Percentiles rank a stretch among this genome's conserved stretches.
Evolutionary conservation across 1,284 basidiomycete species (phyloP).

Genomic region (Sparassis latifolia): DNA sequence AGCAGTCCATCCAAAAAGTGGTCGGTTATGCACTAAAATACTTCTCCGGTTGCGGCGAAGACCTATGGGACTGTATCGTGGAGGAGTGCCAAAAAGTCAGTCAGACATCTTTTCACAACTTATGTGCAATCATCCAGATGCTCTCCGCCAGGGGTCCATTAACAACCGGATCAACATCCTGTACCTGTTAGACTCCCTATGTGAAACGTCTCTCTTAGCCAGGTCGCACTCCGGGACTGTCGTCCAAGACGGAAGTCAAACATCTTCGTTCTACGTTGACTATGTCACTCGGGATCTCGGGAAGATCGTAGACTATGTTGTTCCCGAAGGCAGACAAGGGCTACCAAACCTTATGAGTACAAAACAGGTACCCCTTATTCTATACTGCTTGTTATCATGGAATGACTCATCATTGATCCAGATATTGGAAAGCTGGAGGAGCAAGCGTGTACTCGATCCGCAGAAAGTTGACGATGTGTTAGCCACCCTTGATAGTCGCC

Average conservation of each 20-base stretch:
- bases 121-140: background rate
- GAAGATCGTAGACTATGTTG: slow-evolving; percentile 75
- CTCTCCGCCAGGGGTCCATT: slow-evolving; percentile 60
- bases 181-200: slow-evolving; percentile 86
- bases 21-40: slow-evolving; percentile 84
- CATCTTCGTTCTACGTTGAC: slow-evolving; percentile 63
- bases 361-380: slow-evolving; percentile 53
- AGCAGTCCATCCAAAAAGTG: slow-evolving; percentile 87
- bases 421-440: slow-evolving; percentile 86
- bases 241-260: slow-evolving; percentile 32
- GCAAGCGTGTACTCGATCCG: slow-evolving; percentile 77
- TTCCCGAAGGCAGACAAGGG: slow-evolving; percentile 77
- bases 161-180: slow-evolving; percentile 91
- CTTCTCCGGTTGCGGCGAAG: slow-evolving; percentile 77
- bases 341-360: slow-evolving; percentile 82
- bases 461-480: slow-evolving; percentile 67
- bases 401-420: slow-evolving; percentile 21
- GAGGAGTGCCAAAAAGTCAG: slow-evolving; percentile 83
- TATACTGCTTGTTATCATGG: background rate
- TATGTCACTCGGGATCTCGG: slow-evolving; percentile 69
- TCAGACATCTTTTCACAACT: background rate
- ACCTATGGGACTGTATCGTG: slow-evolving; percentile 91
- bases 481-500: slow-evolving; percentile 40
- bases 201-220: slow-evolving; percentile 68
- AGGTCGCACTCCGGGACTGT: slow-evolving; percentile 47